phyloP scores from a whole-genome alignment of 257 asterid species.

The Verbena officinalis region DNA sequence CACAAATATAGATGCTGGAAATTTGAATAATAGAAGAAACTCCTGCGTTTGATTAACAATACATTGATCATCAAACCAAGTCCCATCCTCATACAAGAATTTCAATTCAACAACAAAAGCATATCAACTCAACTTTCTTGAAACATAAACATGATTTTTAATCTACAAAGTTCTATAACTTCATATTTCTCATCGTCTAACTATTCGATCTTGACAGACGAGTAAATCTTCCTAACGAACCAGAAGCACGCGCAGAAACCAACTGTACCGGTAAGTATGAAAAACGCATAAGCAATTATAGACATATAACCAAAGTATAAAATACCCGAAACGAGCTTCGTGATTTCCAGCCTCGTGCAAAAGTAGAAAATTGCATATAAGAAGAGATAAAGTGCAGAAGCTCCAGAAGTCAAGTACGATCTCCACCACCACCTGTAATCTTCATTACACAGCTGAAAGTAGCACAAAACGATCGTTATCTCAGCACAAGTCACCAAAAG shows the following conservation, averaged over 20 bases:
- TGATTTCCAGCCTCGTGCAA: conserved; percentile 50
- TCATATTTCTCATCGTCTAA: neutral
- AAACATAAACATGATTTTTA: too few species aligned
- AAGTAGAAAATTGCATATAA: conserved; percentile 49
- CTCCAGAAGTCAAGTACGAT: conserved; percentile 47
- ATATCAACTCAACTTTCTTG: too few species aligned
- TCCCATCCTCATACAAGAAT: neutral
- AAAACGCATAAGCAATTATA: conserved; percentile 47
- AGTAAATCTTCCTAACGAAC: conserved; percentile 51
- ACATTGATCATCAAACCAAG: too few species aligned
- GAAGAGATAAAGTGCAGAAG: conserved; percentile 56
- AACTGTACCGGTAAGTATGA: conserved; percentile 52
- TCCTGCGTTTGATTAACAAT: too few species aligned
- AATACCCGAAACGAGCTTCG: conserved; percentile 49
- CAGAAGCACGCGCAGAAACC: conserved; percentile 61
- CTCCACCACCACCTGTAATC: conserved; percentile 69
- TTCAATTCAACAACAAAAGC: neutral
- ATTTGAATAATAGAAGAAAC: too few species aligned
- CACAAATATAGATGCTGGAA: too few species aligned
- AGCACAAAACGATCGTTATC: conserved; percentile 51
- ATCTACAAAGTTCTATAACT: neutral
- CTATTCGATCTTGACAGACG: conserved; percentile 51
- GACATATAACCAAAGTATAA: conserved; percentile 59
- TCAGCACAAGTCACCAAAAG: conserved; percentile 55
- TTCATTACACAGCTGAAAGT: conserved; percentile 55